Conservation (phyloP, 2,329 filamentous ascomycete species). For the Leptographium radiaticola region DNA sequence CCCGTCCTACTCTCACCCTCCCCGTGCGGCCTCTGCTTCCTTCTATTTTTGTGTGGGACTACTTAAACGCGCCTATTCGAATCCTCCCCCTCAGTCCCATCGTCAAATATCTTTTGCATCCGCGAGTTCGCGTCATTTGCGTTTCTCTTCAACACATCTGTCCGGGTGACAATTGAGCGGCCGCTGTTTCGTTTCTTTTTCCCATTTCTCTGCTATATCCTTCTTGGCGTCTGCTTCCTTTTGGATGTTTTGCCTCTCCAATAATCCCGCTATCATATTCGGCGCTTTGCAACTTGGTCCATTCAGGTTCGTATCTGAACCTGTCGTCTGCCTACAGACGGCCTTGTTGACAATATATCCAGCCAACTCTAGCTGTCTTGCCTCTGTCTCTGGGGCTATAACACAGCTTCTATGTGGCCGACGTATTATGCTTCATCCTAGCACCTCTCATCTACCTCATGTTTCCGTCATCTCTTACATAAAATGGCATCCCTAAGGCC, state of each 20-base stretch:
- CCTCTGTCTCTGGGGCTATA: neutral
- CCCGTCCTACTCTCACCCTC: neutral
- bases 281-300: neutral
- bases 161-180: neutral
- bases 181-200: neutral
- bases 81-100: neutral
- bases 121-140: no score
- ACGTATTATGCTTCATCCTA: no score
- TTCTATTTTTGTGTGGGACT: neutral
- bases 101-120: neutral
- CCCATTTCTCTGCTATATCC: neutral
- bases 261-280: neutral
- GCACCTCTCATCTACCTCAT: no score
- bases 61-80: neutral
- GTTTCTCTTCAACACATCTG: neutral
- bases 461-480: neutral
- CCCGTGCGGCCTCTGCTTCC: neutral
- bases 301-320: no score
- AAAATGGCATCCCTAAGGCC: conserved; percentile 8
- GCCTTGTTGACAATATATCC: neutral
- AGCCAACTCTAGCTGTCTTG: neutral
- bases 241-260: neutral
- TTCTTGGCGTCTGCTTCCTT: neutral
- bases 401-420: neutral
- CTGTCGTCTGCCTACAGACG: neutral